Evolutionary conservation across 257 asterid species (phyloP).

Genomic region (Oldenlandia corymbosa): DNA sequence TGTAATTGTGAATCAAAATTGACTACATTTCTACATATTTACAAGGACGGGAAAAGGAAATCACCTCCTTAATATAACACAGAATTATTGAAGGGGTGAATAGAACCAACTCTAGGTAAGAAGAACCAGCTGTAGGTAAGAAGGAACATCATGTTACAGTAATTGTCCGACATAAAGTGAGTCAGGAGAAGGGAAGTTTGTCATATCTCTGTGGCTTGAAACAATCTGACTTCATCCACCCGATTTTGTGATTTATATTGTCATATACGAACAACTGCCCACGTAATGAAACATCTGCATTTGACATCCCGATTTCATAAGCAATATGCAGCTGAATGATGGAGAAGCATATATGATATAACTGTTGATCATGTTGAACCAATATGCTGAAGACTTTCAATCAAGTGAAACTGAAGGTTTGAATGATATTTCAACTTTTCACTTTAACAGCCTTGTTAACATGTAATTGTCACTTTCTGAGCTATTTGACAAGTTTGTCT

Average conservation of each 20-base stretch:
- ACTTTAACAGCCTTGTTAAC: neutral
- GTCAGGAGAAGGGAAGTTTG: slow-evolving; percentile 18
- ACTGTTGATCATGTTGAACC: neutral
- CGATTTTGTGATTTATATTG: slow-evolving; percentile 58
- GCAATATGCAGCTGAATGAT: neutral
- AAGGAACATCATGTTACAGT: neutral
- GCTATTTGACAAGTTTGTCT: no score
- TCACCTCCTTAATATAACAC: neutral
- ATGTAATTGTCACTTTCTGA: no score
- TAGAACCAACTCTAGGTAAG: no score
- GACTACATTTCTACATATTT: neutral
- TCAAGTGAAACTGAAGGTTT: neutral
- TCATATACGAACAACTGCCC: slow-evolving; percentile 61
- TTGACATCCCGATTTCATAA: neutral
- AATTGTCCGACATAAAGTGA: no score
- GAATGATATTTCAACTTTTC: neutral
- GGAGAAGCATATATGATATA: neutral
- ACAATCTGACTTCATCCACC: slow-evolving; percentile 73
- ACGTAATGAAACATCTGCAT: slow-evolving; percentile 63
- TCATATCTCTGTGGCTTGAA: slow-evolving; percentile 35
- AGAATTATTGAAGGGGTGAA: neutral
- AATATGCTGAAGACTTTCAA: neutral
- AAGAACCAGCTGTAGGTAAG: neutral
- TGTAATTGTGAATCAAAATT: neutral
- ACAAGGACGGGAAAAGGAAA: neutral